phyloP scores from a whole-genome alignment of 176 grass and related monocot species.

The Canna indica region DNA sequence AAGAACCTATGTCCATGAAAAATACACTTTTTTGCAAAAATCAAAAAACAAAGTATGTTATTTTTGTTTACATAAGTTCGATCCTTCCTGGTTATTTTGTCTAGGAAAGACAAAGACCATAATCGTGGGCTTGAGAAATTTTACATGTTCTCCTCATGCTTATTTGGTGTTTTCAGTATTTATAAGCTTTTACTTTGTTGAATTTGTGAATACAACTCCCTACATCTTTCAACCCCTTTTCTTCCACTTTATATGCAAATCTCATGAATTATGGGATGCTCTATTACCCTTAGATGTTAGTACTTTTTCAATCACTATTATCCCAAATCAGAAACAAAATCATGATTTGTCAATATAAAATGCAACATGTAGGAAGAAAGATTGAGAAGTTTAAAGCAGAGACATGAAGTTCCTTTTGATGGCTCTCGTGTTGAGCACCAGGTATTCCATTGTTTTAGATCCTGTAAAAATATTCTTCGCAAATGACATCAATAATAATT shows the following conservation, averaged over 20 bases:
- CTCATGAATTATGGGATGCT: not conserved
- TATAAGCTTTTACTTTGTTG: not conserved
- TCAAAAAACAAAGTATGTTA: not conserved
- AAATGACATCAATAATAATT: not conserved
- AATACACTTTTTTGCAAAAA: not conserved
- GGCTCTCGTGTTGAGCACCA: slow-evolving; percentile 67
- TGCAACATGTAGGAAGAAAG: slow-evolving; percentile 66
- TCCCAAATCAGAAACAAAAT: not conserved
- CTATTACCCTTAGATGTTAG: not conserved
- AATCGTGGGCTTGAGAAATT: not conserved
- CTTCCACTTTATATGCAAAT: not conserved
- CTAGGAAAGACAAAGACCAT: not conserved
- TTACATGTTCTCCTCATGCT: not conserved
- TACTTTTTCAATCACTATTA: not conserved
- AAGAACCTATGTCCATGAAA: not conserved
- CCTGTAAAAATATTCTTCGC: not conserved
- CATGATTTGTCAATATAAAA: not conserved
- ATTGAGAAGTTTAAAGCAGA: slow-evolving; percentile 48
- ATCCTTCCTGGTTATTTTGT: not conserved
- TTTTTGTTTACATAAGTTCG: not conserved
- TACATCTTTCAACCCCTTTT: not conserved
- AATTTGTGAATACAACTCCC: not conserved
- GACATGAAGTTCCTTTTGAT: slow-evolving; percentile 77
- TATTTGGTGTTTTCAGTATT: not conserved
- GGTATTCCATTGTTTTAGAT: slow-evolving; percentile 26